phyloP scores from a whole-genome alignment of 257 asterid species.

The Capsicum pubescens region DNA sequence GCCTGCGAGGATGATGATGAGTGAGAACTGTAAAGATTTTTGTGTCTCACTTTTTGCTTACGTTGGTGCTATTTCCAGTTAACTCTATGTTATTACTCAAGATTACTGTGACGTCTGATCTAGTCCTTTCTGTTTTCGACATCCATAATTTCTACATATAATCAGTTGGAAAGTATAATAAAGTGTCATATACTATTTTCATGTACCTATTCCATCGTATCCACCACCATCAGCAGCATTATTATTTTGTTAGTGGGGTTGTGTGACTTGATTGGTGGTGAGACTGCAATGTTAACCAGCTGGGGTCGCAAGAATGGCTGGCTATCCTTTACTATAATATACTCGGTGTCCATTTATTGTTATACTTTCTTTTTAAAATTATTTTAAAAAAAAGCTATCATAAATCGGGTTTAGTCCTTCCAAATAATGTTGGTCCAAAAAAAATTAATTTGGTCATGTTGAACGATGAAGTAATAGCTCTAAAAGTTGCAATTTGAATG shows the following conservation, averaged over 20 bases:
- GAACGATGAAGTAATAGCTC: constrained; percentile 3
- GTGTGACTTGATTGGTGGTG: neutral
- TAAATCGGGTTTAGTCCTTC: neutral
- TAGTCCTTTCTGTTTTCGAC: neutral
- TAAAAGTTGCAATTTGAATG: constrained; percentile 28
- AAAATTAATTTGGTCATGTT: neutral
- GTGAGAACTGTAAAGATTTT: constrained; percentile 27
- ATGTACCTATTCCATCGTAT: neutral
- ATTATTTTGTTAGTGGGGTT: neutral
- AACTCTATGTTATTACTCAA: neutral
- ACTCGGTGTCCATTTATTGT: neutral
- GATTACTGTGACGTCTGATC: neutral
- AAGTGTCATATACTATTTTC: neutral
- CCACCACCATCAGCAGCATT: neutral
- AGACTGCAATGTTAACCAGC: neutral
- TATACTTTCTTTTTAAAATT: neutral
- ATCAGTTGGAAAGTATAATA: neutral
- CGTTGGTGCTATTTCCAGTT: neutral
- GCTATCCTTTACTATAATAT: neutral
- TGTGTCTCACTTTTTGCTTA: neutral
- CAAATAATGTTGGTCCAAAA: neutral
- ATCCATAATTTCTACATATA: neutral
- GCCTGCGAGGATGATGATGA: constrained; percentile 54
- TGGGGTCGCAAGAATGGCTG: neutral
- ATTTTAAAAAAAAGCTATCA: neutral